Base-by-base conservation (phyloP, 75 land plant species). In the Picea sitchensis region DNA sequence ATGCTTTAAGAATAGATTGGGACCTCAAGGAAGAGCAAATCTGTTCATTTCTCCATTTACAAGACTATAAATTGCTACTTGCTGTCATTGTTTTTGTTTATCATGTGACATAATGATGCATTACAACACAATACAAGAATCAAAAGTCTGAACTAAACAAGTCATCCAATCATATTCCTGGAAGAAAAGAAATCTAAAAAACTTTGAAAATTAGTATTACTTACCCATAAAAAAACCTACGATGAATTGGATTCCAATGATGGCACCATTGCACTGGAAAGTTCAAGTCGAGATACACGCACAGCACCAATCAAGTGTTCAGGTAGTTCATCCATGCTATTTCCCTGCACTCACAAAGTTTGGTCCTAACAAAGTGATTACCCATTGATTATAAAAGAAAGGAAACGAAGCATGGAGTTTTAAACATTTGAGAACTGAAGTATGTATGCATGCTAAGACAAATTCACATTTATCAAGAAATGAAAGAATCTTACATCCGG, bases 231-330 rank as follows among this genome's bases (percentile, higher is more conserved):
- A 18, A n/a, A 23, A 71, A 26, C 26, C 47, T 71, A 41, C 17
- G 75, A 67, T 32, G 73, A 34, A 78, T 56, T 58, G 9, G 47
- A 32, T 38, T 82, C 84, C 51, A 81, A 71, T 2, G 57, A 30
- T 20, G 92, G 92, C 8, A 83, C 78, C 21, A 91, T 81, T 31
- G 98, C 98, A 71, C 92, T 87, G 30, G 89, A 84, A 2, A 95
- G 92, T 75, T 88, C 90, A 31, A 95, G 38, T 75, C 90, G 95
- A 72, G 98, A 93, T 26, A 93, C 85, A 7, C 98, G 95, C 23
- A 95, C 96, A 21, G 95, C 94, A 59, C 98, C 98, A 80, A 95
- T 87, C n/a, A 95, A 82, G 57, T 81, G 91, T 82, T 95, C 98
- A n/a, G 98, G 98, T n/a, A 93, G 85, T 76, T 95, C 96, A 59